phyloP scores from a whole-genome alignment of 1,139 yeast genomes.

The Hansenula sp. region DNA sequence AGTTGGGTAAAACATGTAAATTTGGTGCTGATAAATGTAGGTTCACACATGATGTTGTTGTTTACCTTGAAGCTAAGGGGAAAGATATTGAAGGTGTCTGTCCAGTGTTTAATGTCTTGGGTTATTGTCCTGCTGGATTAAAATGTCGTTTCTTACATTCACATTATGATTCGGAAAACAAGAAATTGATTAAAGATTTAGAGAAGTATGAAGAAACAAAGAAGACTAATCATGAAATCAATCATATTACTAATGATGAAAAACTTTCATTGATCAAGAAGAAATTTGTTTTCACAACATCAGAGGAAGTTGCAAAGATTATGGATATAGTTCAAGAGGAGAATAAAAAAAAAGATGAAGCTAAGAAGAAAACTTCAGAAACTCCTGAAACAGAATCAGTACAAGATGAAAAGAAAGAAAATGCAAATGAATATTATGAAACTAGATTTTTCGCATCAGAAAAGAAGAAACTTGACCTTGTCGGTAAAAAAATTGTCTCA shows the following conservation, averaged over 20 bases:
- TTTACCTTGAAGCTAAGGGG: constrained; percentile 62
- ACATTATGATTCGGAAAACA: constrained; percentile 54
- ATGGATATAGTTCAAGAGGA: constrained; percentile 47
- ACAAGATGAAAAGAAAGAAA: constrained; percentile 24
- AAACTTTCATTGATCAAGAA: constrained; percentile 62
- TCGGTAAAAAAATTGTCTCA: constrained; percentile 79
- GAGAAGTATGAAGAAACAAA: constrained; percentile 34
- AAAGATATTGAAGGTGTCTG: constrained; percentile 71
- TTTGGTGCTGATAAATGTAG: constrained; percentile 73
- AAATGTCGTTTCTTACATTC: constrained; percentile 88
- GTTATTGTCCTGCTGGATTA: constrained; percentile 88
- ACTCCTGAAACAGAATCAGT: constrained; percentile 16
- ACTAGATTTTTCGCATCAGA: constrained; percentile 77
- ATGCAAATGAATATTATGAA: constrained; percentile 59
- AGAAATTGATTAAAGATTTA: constrained; percentile 40
- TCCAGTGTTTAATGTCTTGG: constrained; percentile 79
- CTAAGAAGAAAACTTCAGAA: constrained; percentile 14
- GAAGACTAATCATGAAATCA: constrained; percentile 53
- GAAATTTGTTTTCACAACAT: constrained; percentile 49
- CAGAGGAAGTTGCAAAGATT: constrained; percentile 51
- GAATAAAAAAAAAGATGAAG: constrained; percentile 32
- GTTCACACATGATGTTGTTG: constrained; percentile 67
- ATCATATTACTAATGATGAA: constrained; percentile 48
- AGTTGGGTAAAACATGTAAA: constrained; percentile 44
- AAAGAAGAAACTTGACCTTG: constrained; percentile 67